These are phyloP conservation scores for Daldinia loculata DNA, from an alignment of 495 filamentous ascomycete species.

Conservation along the genomic window DNA sequence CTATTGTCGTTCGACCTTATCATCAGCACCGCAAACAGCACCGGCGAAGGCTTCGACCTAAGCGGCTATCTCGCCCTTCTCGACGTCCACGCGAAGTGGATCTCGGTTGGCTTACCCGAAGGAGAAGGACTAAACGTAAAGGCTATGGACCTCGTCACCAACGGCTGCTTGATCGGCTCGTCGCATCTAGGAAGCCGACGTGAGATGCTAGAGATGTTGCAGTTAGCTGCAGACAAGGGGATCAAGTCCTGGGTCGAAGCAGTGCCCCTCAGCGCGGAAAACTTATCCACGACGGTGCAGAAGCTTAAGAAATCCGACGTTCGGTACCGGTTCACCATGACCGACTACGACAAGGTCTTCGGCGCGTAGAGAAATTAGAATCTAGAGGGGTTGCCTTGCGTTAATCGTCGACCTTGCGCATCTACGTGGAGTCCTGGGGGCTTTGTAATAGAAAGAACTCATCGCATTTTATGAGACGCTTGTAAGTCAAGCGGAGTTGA, in stretches of 20 bases:
- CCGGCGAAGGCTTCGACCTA: slow-evolving; percentile 64
- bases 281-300: slow-evolving; percentile 71
- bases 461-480: background rate
- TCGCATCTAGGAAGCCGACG: slow-evolving; percentile 82
- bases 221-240: slow-evolving; percentile 81
- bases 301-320: slow-evolving; percentile 74
- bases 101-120: slow-evolving; percentile 86
- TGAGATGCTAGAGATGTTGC: slow-evolving; percentile 85
- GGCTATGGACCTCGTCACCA: slow-evolving; percentile 77
- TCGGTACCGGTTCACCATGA: slow-evolving; percentile 62
- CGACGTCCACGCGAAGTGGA: slow-evolving; percentile 83
- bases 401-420: background rate
- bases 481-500: background rate
- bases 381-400: background rate
- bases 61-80: slow-evolving; percentile 77
- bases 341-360: slow-evolving; percentile 60
- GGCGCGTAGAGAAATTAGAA: slow-evolving; percentile 35
- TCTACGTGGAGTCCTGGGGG: background rate
- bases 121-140: slow-evolving; percentile 76
- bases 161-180: slow-evolving; percentile 81
- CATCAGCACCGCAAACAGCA: slow-evolving; percentile 64
- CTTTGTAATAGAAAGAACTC: background rate
- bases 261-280: slow-evolving; percentile 73
- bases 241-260: slow-evolving; percentile 85
- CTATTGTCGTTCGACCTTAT: slow-evolving; percentile 68